A percentile compares a stretch with the other conserved stretches of the same genome.
These are phyloP conservation scores for Grigorovia humatica DNA, from an alignment of 805 yeast genomes.

Conservation along the genomic window DNA sequence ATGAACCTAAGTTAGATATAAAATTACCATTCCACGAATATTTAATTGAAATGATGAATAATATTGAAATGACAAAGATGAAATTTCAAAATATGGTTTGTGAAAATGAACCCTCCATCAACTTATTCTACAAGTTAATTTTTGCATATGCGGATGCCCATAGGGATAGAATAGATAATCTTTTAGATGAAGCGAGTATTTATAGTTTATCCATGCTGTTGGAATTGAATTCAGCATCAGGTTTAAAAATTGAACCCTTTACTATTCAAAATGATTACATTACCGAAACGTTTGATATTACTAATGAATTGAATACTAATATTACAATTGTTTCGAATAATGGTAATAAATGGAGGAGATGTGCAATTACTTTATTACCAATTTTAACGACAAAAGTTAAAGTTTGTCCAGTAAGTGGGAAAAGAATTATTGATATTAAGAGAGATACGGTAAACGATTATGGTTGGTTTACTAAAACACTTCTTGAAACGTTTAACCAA, in stretches of 20 bases:
- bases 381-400: slow-evolving; percentile 27
- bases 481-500: slow-evolving; percentile 17
- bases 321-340: slow-evolving; percentile 18
- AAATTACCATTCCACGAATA: slow-evolving; percentile 13
- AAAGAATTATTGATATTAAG: slow-evolving; percentile 22
- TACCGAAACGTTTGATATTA: slow-evolving; percentile 16
- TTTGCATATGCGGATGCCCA: slow-evolving; percentile 19
- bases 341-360: slow-evolving; percentile 30
- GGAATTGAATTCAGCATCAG: slow-evolving; percentile 5
- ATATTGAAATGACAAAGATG: slow-evolving; percentile 11
- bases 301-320: slow-evolving; percentile 6
- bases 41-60: slow-evolving; percentile 11
- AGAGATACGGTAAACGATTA: slow-evolving; percentile 20
- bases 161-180: slow-evolving; percentile 11
- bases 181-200: slow-evolving; percentile 21
- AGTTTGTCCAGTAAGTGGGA: slow-evolving; percentile 29
- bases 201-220: slow-evolving; percentile 14
- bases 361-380: slow-evolving; percentile 32
- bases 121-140: slow-evolving; percentile 14
- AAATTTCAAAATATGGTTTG: slow-evolving; percentile 17
- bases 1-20: slow-evolving; percentile 6
- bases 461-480: slow-evolving; percentile 28
- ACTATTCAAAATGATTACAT: slow-evolving; percentile 22
- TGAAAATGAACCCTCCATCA: slow-evolving; percentile 9
- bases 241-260: not conserved